Percentiles rank a stretch among this genome's conserved stretches.
Evolutionary conservation across 2,329 filamentous ascomycete genomes (phyloP).

Genomic region (Aspergillus terreus): DNA sequence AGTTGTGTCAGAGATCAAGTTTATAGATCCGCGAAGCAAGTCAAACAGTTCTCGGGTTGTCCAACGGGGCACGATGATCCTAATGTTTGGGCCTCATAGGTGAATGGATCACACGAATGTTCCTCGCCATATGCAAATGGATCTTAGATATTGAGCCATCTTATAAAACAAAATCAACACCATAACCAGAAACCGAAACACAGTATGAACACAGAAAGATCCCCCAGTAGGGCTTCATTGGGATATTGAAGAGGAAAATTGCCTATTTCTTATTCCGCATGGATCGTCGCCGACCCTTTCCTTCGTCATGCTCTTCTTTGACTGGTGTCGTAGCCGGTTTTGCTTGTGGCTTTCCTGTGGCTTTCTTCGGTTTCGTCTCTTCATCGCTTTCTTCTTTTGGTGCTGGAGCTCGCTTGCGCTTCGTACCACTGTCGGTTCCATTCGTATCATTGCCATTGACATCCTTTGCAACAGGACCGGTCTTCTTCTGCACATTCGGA

Average conservation of each 20-base stretch:
- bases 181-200: background rate
- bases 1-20: too few species aligned
- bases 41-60: too few species aligned
- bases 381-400: slow-evolving; percentile 25
- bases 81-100: too few species aligned
- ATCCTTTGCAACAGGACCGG: slow-evolving; percentile 55
- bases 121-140: too few species aligned
- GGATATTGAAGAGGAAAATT: background rate
- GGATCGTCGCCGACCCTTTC: slow-evolving; percentile 26
- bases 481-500: slow-evolving; percentile 82
- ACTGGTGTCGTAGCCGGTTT: slow-evolving; percentile 21
- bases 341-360: slow-evolving; percentile 20
- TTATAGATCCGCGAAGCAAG: too few species aligned
- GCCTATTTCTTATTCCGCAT: slow-evolving; percentile 25
- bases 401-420: slow-evolving; percentile 29
- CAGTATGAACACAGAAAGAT: background rate
- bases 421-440: slow-evolving; percentile 19
- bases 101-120: too few species aligned
- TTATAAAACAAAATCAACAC: too few species aligned
- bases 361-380: slow-evolving; percentile 21
- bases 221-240: background rate
- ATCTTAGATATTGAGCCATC: too few species aligned
- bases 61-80: too few species aligned
- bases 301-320: slow-evolving; percentile 14
- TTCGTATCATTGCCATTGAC: slow-evolving; percentile 29